phyloP scores from a whole-genome alignment of 108 stramenopile species.

The Discostella stelligeroides region DNA sequence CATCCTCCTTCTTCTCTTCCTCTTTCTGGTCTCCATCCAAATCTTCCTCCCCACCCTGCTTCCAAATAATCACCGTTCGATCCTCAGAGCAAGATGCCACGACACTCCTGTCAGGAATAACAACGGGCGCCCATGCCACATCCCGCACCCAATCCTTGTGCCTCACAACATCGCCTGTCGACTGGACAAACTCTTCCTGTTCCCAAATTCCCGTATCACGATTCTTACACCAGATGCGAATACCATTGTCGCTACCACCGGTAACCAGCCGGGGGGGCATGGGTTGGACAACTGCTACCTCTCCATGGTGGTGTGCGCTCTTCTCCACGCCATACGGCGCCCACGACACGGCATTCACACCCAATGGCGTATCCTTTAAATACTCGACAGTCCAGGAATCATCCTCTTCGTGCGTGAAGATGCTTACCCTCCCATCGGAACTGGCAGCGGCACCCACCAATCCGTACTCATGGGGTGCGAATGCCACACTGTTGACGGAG shows the following conservation, averaged over 20 bases:
- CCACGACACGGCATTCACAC: conserved; percentile 91
- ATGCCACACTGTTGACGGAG: conserved; percentile 86
- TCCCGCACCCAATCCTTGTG: conserved; percentile 98
- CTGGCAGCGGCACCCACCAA: conserved; percentile 69
- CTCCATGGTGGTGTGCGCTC: background rate
- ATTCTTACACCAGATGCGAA: conserved; percentile 88
- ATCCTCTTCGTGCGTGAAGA: conserved; percentile 73
- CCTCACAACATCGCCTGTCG: conserved; percentile 25
- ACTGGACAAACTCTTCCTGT: conserved; percentile 53
- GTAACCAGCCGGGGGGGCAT: conserved; percentile 88
- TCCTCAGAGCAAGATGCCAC: conserved; percentile 97
- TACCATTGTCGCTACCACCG: conserved; percentile 93
- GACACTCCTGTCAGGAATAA: conserved; percentile 85
- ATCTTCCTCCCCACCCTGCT: no score
- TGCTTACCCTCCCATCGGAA: conserved; percentile 84
- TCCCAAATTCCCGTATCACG: conserved; percentile 55
- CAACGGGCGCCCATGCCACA: conserved; percentile 96
- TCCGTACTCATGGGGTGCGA: conserved; percentile 90
- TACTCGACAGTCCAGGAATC: conserved; percentile 81
- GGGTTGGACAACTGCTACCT: conserved; percentile 36
- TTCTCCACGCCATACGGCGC: conserved; percentile 74
- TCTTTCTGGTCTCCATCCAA: no score
- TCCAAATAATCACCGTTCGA: conserved; percentile 94
- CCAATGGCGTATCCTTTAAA: conserved; percentile 76
- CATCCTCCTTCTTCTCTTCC: no score